These are phyloP conservation scores for Vigna nakashimae DNA, from an alignment of 306 rosid species.

Conservation along the genomic window DNA sequence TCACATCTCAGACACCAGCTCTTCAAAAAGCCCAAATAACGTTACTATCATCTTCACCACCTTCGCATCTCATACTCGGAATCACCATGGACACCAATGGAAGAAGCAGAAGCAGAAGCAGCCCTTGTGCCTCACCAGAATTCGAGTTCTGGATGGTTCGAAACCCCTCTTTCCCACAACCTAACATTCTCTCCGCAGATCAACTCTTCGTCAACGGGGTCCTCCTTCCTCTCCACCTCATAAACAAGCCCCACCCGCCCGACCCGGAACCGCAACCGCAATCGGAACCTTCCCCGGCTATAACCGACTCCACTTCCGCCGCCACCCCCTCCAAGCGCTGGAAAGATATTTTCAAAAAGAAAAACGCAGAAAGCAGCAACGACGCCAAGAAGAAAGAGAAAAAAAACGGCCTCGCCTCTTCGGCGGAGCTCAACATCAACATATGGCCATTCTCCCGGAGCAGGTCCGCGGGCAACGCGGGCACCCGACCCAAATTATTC, in stretches of 20 bases:
- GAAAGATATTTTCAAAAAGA: conserved; percentile 75
- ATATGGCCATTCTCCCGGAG: conserved; percentile 94
- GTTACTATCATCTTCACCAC: not conserved
- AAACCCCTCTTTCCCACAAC: conserved; percentile 74
- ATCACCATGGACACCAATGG: conserved; percentile 51
- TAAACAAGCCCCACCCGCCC: conserved; percentile 15
- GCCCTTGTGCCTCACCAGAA: conserved; percentile 72
- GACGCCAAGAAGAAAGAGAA: conserved; percentile 45
- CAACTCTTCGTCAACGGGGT: conserved; percentile 80
- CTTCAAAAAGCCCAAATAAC: not conserved
- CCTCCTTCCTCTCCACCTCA: conserved; percentile 74
- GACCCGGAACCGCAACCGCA: conserved; percentile 16
- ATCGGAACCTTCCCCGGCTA: conserved; percentile 26
- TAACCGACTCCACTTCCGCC: not conserved
- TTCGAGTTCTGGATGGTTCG: conserved; percentile 93
- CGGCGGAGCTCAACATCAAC: conserved; percentile 85
- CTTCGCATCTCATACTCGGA: not conserved
- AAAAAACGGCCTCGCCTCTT: conserved; percentile 51
- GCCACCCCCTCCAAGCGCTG: conserved; percentile 64
- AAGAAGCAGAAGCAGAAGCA: not conserved
- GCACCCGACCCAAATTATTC: conserved; percentile 55
- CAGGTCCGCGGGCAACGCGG: conserved; percentile 75
- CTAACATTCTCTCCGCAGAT: conserved; percentile 78
- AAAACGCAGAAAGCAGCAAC: conserved; percentile 51
- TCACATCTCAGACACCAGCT: not conserved